Evolutionary conservation across 1,139 yeast genomes (phyloP), one percentile per base, ranked within the genome.

Genomic region (Geotrichum macrosporum): DNA sequence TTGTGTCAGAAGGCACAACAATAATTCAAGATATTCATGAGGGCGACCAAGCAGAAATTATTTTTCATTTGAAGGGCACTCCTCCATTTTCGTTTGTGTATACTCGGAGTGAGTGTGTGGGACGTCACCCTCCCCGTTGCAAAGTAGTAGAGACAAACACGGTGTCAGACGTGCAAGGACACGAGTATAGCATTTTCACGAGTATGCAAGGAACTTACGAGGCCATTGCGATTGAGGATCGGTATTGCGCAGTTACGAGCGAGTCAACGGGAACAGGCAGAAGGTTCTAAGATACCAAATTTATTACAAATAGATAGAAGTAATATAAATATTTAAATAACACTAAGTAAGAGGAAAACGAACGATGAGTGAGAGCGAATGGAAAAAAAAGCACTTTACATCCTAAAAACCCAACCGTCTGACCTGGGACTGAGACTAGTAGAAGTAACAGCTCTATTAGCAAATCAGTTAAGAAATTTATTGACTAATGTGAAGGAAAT

Each of bases 191-290:
- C 42, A 81, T 85, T 4, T 70, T 75, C 59, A 92, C 95, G 1
- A 84, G 87, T 56, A 71, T 86, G 56, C 96, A 89, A 62, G 99
- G 99, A 38, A 84, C 88, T 3, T 92, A 94, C 61, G 96, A 89
- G 64, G 96, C 96, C 6, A 76, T 86, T 35, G 88, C 84, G 58
- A 78, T 92, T 10, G 77, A 78, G 48, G 99, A 92, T 67, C 83
- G 83, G 15, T 84, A 70, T 64, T 92, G 98, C 71, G 71, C 69
- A 27, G 84, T 59, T 60, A 21, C 81, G 67, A 35, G 70, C 65
- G 52, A 76, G 76, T 95, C 95, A 86, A 3, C 8, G 3, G 41
- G 18, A 6, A 31, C 16, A 8, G 20, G 34, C 16, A 15, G 34
- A 19, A 15, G 38, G 13, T 20, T 9, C 20, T 35, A 20, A 21